Evolutionary conservation across 2,329 filamentous ascomycete species (phyloP), one percentile per base, ranked within the genome.

Genomic region (Arthroderma sp.): DNA sequence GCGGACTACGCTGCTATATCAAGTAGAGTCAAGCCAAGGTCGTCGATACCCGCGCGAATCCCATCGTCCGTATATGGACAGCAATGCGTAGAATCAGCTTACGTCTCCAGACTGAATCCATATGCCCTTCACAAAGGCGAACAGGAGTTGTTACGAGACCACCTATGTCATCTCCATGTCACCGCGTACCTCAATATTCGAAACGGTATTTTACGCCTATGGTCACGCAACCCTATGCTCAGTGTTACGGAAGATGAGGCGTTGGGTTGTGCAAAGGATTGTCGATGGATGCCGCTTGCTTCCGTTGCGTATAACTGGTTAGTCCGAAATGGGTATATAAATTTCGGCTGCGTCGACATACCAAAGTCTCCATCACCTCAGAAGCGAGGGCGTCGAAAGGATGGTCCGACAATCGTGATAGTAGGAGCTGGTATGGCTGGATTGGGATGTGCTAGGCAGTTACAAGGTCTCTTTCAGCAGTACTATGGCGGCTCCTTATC

Each of bases 341-440:
- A 98, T 70, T 96, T 90, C 69, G 93, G 94, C 15, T 97, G 93
- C 69, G 80, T 93, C 2, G 82, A 90, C 66, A 74, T 90, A n/a
- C 81, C 81, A 37, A 69, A 73, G 49, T 76, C 71, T 55, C 62
- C 57, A 51, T 66, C 65, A 66, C 62, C 70, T 64, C 61, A 65
- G 60, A 68, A 70, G 63, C 66, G 77, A 68, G 67, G 67, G 63
- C 62, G 76, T 63, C 65, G 70, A 68, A 75, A 73, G 66, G 70
- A 74, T 63, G 79, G 81, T 62, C 89, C 85, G 67, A 93, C 85
- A 0, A 81, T 98, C 56, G 85, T 89, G 38, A 82, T 98, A 8
- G 83, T 98, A 60, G 93, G 93, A 43, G 93, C 91, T 57, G 93
- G 93, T n/a, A 87, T 98, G 76, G 86, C 93, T 47, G 93, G 93